Conservation (phyloP, 1,284 basidiomycete species). For the Cystobasidium pallidum region DNA sequence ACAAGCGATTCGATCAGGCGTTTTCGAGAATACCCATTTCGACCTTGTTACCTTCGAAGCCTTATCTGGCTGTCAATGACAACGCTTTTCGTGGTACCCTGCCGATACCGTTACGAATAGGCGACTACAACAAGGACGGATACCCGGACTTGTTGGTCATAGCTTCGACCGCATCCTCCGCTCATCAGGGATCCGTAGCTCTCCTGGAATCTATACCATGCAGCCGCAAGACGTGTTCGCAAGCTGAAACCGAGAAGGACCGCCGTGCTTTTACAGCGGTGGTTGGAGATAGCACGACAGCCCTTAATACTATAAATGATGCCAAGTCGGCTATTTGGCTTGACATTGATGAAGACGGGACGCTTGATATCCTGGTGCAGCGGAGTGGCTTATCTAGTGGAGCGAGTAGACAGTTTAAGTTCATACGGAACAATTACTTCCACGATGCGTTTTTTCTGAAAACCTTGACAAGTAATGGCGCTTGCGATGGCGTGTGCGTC, state of each 20-base stretch:
- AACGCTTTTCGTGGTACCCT: slow-evolving; percentile 63
- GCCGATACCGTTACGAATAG: slow-evolving; percentile 78
- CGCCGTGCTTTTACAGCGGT: slow-evolving; percentile 66
- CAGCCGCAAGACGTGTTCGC: slow-evolving; percentile 55
- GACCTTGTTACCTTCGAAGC: slow-evolving; percentile 63
- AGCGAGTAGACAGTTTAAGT: slow-evolving; percentile 62
- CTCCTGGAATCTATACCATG: slow-evolving; percentile 77
- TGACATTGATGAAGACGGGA: slow-evolving; percentile 93
- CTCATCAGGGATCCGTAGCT: slow-evolving; percentile 59
- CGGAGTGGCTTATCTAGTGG: slow-evolving; percentile 67
- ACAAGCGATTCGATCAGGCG: slow-evolving; percentile 60
- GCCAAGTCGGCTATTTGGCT: slow-evolving; percentile 79
- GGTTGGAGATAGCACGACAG: slow-evolving; percentile 66
- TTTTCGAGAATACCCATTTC: slow-evolving; percentile 71
- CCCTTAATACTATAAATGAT: slow-evolving; percentile 71
- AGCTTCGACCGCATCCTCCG: slow-evolving; percentile 6
- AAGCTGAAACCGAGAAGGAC: slow-evolving; percentile 54
- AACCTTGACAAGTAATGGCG: slow-evolving; percentile 90
- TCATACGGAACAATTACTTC: slow-evolving; percentile 97
- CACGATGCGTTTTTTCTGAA: slow-evolving; percentile 99
- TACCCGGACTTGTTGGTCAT: slow-evolving; percentile 82
- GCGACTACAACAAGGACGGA: slow-evolving; percentile 91
- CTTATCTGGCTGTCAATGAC: slow-evolving; percentile 70
- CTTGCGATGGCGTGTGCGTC: slow-evolving; percentile 79
- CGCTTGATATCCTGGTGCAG: slow-evolving; percentile 88